phyloP scores from a whole-genome alignment of 2,329 filamentous ascomycete genomes.

The Claviceps sp. region DNA sequence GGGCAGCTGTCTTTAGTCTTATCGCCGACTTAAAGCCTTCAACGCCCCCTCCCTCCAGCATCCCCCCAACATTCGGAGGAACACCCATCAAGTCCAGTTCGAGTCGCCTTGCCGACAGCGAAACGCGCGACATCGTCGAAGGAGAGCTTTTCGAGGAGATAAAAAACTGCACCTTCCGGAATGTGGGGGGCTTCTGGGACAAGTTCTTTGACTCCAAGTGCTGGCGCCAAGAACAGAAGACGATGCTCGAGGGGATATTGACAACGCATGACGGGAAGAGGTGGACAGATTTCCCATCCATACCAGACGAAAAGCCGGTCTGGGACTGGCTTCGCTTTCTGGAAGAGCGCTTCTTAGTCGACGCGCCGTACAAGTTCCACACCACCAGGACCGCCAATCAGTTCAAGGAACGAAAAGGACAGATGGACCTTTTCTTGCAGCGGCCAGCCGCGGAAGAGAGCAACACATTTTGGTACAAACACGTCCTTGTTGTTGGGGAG shows the following conservation, averaged over 20 bases:
- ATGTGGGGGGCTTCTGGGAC: conserved; percentile 8
- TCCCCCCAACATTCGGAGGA: conserved; percentile 2
- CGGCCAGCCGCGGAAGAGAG: not conserved
- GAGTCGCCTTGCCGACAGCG: conserved; percentile 1
- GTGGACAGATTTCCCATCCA: conserved; percentile 7
- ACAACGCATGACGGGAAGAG: conserved; percentile 7
- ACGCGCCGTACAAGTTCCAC: conserved; percentile 9
- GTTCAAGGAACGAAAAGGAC: conserved; percentile 10
- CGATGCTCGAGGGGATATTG: conserved; percentile 3
- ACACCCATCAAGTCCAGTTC: conserved; percentile 5
- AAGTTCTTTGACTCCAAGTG: conserved; percentile 7
- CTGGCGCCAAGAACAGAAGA: conserved; percentile 6
- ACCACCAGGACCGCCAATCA: conserved; percentile 9
- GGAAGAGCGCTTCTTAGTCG: conserved; percentile 5
- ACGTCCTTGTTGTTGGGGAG: conserved; percentile 11
- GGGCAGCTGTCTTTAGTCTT: conserved; percentile 2
- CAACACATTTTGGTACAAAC: conserved; percentile 7
- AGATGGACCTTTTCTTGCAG: conserved; percentile 12
- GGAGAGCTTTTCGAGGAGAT: conserved; percentile 7
- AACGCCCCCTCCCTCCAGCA: not conserved
- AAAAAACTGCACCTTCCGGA: conserved; percentile 7
- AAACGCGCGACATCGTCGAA: conserved; percentile 4
- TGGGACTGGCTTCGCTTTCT: conserved; percentile 3
- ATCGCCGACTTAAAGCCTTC: not conserved
- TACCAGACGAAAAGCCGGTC: conserved; percentile 4